Base-by-base conservation (phyloP, 2,329 filamentous ascomycete genomes). In the Thielaviopsis euricoi region DNA sequence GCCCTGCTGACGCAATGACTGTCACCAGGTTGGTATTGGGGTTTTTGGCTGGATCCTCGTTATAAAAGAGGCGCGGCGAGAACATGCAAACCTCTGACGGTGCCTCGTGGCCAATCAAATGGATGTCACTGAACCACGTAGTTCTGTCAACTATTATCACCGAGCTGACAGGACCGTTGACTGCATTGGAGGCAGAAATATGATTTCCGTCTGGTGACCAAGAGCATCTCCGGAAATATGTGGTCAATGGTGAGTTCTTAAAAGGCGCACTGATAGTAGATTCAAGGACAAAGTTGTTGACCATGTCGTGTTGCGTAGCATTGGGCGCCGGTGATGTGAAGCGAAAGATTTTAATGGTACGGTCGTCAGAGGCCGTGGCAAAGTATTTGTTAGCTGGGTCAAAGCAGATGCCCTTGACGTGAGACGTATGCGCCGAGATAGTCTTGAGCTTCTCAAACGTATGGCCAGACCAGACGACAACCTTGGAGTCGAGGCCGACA, bases 361-460 rank as follows among this genome's bases (percentile, higher is more conserved):
- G 83, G 70, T 98, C 93, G 69, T 98, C 93, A 71, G 89, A 95
- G 2, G 94, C 90, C 0, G 94, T 98, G 17, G 94, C 93, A 71
- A 98, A 98, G 75, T 95, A 98, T 69, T 97, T 98, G 74, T 97
- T 97, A 49, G 93, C 93, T 0, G 93, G 93, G 67, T 98, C 93
- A 67, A 98, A 98, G 0, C 91, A 95, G 65, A 98, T 94, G 62
- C 94, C 93, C 70, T 98, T 98, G 73, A 98, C 93, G 68, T 97
- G 94, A 69, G 89, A 96, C 69, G 95, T 89, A 70, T 98, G 93
- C 60, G 90, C 85, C 1, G 89, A 83, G 5, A 98, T 74, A 2
- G 89, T 91, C 77, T 97, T 97, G 63, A 98, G 78, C 73, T 95
- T 97, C 73, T 98, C 93, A 65, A 98, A 98, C 0, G 90, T 97